phyloP scores from a whole-genome alignment of 2,329 filamentous ascomycete species.

The Ascocoryne sarcoides region DNA sequence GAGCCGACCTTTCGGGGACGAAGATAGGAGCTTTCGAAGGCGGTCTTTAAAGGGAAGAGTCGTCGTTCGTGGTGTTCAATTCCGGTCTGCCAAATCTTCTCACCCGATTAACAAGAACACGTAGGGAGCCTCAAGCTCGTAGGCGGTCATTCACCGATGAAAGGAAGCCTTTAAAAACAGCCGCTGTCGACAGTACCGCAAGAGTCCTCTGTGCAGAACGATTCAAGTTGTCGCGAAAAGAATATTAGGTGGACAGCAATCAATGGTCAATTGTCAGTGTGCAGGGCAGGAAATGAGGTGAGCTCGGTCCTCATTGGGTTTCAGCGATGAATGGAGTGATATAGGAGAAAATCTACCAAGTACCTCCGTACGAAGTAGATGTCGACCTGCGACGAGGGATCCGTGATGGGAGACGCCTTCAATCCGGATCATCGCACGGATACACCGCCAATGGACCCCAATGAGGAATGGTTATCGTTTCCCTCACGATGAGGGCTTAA shows the following conservation, averaged over 20 bases:
- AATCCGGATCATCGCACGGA: not conserved
- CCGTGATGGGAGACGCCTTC: not conserved
- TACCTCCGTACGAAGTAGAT: not conserved
- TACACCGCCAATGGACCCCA: not conserved
- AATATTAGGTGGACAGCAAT: not conserved
- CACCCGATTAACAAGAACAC: not conserved
- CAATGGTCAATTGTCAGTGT: not conserved
- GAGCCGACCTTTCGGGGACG: constrained; percentile 3
- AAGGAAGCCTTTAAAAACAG: not conserved
- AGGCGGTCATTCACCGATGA: not conserved
- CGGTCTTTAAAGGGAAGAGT: not conserved
- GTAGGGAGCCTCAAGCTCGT: constrained; percentile 2
- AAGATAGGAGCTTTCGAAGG: constrained; percentile 11
- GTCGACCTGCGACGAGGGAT: not conserved
- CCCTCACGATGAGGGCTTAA: not conserved
- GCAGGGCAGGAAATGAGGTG: not conserved
- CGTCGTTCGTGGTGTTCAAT: constrained; percentile 1
- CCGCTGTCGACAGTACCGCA: not conserved
- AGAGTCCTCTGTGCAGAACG: not conserved
- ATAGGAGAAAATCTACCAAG: not conserved
- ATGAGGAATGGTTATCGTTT: not conserved
- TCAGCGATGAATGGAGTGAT: not conserved
- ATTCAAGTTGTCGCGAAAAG: not conserved
- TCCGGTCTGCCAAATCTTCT: constrained; percentile 1
- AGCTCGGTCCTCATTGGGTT: not conserved